Conservation (phyloP, 2,329 filamentous ascomycete species). For the Colletotrichum musae region DNA sequence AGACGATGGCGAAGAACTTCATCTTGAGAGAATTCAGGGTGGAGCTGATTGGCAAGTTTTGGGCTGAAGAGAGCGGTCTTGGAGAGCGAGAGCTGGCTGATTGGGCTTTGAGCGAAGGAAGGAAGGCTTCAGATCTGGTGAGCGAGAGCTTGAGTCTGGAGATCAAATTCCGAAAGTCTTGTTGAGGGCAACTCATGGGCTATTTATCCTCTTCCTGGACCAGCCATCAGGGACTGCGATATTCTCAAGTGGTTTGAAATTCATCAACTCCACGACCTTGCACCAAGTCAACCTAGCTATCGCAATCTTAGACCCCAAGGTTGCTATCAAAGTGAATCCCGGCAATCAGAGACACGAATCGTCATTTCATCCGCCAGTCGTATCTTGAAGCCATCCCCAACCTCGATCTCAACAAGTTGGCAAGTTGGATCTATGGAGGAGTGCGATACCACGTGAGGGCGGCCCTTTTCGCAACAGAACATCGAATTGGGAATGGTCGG, state of each 20-base stretch:
- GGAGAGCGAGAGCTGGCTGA: constrained; percentile 1
- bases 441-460: constrained; percentile 20
- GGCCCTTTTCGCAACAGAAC: constrained; percentile 25
- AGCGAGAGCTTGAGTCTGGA: constrained; percentile 32
- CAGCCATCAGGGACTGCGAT: background rate
- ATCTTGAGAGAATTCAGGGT: constrained; percentile 32
- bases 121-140: constrained; percentile 7
- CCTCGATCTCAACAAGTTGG: constrained; percentile 1
- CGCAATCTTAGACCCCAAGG: background rate
- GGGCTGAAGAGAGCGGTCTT: background rate
- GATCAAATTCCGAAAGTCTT: background rate
- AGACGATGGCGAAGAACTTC: constrained; percentile 43
- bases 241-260: background rate
- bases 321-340: background rate
- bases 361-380: constrained; percentile 30
- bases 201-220: constrained; percentile 23
- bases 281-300: background rate
- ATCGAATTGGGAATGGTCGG: constrained; percentile 33
- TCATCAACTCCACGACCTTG: background rate
- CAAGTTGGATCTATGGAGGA: background rate
- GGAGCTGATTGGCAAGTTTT: constrained; percentile 2
- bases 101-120: constrained; percentile 26
- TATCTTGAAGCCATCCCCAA: constrained; percentile 19
- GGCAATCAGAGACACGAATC: constrained; percentile 10
- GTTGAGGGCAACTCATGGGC: background rate